Evolutionary conservation across 2,329 filamentous ascomycete genomes (phyloP).

Genomic region (Rasamsonia emersonii): DNA sequence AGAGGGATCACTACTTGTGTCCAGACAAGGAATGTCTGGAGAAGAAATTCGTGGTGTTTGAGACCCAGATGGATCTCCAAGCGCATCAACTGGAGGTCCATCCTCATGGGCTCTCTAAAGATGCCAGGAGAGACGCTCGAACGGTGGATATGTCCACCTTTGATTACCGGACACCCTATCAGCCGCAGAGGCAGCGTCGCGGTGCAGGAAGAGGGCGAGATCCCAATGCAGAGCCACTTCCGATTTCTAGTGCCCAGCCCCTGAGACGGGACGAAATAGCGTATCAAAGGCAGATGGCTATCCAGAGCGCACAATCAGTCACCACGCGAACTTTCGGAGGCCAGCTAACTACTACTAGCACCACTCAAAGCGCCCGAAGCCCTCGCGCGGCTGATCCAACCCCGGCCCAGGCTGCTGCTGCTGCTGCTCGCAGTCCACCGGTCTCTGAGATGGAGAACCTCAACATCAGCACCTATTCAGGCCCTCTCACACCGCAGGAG

Average conservation of each 20-base stretch:
- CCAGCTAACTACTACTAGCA: too few species aligned
- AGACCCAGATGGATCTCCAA: conserved; percentile 88
- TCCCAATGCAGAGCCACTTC: conserved; percentile 73
- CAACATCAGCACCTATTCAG: conserved; percentile 34
- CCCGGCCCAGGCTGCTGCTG: conserved; percentile 25
- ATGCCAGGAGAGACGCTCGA: conserved; percentile 71
- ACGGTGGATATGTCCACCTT: conserved; percentile 82
- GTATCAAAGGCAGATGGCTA: conserved; percentile 83
- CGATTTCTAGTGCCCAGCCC: conserved; percentile 68
- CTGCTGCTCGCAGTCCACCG: conserved; percentile 15
- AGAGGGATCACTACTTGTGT: conserved; percentile 78
- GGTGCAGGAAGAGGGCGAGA: conserved; percentile 65
- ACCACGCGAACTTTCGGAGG: conserved; percentile 77
- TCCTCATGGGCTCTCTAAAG: conserved; percentile 69
- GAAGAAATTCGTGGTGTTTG: conserved; percentile 97
- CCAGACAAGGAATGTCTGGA: conserved; percentile 79
- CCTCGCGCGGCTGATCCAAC: conserved; percentile 40
- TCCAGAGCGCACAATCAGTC: conserved; percentile 77
- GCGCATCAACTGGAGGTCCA: conserved; percentile 84
- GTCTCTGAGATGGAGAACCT: conserved; percentile 43
- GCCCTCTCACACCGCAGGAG: conserved; percentile 60
- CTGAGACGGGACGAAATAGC: conserved; percentile 80
- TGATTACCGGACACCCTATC: conserved; percentile 66
- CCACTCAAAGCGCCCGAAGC: too few species aligned
- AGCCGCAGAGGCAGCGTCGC: conserved; percentile 50